phyloP scores from a whole-genome alignment of 2,329 filamentous ascomycete genomes.

The Fusarium proliferatum region DNA sequence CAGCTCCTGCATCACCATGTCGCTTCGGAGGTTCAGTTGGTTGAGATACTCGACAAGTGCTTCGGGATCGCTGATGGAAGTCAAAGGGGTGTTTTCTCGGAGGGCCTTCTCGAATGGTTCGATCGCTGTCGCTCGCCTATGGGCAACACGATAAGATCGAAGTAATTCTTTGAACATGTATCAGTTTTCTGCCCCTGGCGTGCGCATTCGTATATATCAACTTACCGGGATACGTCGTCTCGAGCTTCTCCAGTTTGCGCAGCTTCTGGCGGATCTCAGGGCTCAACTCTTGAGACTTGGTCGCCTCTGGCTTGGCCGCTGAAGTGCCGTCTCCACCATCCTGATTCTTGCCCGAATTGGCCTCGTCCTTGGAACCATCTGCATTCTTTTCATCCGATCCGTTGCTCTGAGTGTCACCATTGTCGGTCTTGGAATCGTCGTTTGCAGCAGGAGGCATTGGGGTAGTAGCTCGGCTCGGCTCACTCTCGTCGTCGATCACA shows the following conservation, averaged over 20 bases:
- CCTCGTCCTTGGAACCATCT: slow-evolving; percentile 22
- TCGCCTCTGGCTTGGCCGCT: slow-evolving; percentile 25
- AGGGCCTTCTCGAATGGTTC: slow-evolving; percentile 93
- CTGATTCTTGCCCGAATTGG: slow-evolving; percentile 36
- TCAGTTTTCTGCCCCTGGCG: background rate
- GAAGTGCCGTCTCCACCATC: slow-evolving; percentile 28
- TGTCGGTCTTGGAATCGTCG: slow-evolving; percentile 49
- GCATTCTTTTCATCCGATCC: slow-evolving; percentile 33
- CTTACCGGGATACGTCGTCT: slow-evolving; percentile 85
- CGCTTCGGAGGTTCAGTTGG: slow-evolving; percentile 84
- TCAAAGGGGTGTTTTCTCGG: slow-evolving; percentile 91
- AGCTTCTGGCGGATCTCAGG: slow-evolving; percentile 80
- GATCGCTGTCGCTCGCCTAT: slow-evolving; percentile 85
- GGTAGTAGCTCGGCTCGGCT: slow-evolving; percentile 70
- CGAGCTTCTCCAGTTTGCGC: slow-evolving; percentile 89
- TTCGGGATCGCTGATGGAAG: slow-evolving; percentile 86
- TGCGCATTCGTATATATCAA: background rate
- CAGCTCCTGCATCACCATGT: slow-evolving; percentile 94
- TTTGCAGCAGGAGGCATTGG: slow-evolving; percentile 58
- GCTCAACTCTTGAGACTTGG: slow-evolving; percentile 66
- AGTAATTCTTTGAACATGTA: slow-evolving; percentile 70
- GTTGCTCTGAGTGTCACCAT: slow-evolving; percentile 23
- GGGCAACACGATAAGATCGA: slow-evolving; percentile 90
- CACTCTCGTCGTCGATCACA: slow-evolving; percentile 85
- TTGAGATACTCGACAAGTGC: slow-evolving; percentile 90